phyloP scores from a whole-genome alignment of 768 basidiomycete species.

The Termitomyces sp. region DNA sequence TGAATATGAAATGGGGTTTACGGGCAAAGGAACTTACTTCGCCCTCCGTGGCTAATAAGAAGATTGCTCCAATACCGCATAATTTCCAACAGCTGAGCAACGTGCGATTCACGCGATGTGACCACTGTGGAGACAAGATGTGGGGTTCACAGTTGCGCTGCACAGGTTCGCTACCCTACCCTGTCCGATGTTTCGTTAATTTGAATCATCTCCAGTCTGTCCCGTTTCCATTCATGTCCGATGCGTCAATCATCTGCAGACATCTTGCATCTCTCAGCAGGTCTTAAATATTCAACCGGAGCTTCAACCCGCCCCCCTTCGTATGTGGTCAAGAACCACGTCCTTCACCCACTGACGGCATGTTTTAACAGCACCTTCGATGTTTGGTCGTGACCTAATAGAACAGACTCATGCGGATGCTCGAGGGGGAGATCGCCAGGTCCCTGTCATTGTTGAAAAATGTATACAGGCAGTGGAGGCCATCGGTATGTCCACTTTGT shows the following conservation, averaged over 20 bases:
- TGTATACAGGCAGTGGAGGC: conserved; percentile 93
- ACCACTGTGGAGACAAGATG: conserved; percentile 96
- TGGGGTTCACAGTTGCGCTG: conserved; percentile 97
- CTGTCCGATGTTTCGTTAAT: background rate
- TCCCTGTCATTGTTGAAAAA: conserved; percentile 91
- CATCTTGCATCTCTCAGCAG: conserved; percentile 56
- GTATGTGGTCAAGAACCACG: conserved; percentile 25
- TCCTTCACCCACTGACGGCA: conserved; percentile 8
- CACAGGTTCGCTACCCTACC: conserved; percentile 50
- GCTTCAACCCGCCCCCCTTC: conserved; percentile 23
- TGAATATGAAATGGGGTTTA: conserved; percentile 67
- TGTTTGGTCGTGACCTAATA: conserved; percentile 86
- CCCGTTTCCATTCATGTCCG: conserved; percentile 84
- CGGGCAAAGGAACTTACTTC: conserved; percentile 42
- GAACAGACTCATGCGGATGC: conserved; percentile 78
- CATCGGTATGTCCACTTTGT: conserved; percentile 47
- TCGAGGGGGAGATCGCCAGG: conserved; percentile 48
- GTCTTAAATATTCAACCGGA: conserved; percentile 24
- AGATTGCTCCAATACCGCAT: conserved; percentile 54
- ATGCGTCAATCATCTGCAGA: conserved; percentile 65
- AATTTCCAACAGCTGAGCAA: conserved; percentile 87
- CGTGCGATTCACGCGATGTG: conserved; percentile 86
- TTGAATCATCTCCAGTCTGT: conserved; percentile 48
- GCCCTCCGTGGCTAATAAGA: conserved; percentile 24
- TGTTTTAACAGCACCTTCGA: conserved; percentile 58